Conservation (phyloP, 129 eudicot species). For the Flaveria linearis region DNA sequence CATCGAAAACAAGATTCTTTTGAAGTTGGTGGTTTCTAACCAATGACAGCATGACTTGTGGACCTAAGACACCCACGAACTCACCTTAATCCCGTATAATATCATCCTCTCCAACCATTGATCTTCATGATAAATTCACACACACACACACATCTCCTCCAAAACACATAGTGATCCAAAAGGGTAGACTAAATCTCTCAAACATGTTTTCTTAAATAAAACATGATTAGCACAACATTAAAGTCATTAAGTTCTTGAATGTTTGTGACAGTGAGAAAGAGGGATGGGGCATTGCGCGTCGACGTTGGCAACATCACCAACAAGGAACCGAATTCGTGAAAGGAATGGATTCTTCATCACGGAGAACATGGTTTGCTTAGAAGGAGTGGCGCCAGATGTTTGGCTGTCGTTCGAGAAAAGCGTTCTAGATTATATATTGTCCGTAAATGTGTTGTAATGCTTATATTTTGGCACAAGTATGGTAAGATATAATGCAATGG, state of each 20-base stretch:
- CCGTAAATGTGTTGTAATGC: conserved; percentile 52
- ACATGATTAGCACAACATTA: background rate
- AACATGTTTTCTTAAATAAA: background rate
- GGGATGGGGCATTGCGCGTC: conserved; percentile 35
- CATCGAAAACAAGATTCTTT: conserved; percentile 23
- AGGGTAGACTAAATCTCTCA: conserved; percentile 4
- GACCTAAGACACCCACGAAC: conserved; percentile 28
- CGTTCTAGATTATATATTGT: conserved; percentile 48
- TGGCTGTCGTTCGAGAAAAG: conserved; percentile 38
- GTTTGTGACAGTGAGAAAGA: background rate
- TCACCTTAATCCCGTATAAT: background rate
- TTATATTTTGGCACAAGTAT: conserved; percentile 48
- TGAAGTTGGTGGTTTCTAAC: conserved; percentile 25
- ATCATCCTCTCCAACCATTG: background rate
- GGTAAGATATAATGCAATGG: conserved; percentile 28
- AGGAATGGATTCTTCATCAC: background rate
- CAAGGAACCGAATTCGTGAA: background rate
- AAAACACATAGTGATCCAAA: background rate
- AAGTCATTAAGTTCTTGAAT: background rate
- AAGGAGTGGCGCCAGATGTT: conserved; percentile 14
- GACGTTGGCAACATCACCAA: background rate
- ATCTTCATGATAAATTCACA: background rate
- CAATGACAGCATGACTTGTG: conserved; percentile 30
- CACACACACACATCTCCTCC: background rate
- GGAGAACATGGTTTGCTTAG: conserved; percentile 12